Evolutionary conservation across 495 filamentous ascomycete genomes (phyloP), one percentile per base, ranked within the genome.

Genomic region (Cladorrhinum samala): DNA sequence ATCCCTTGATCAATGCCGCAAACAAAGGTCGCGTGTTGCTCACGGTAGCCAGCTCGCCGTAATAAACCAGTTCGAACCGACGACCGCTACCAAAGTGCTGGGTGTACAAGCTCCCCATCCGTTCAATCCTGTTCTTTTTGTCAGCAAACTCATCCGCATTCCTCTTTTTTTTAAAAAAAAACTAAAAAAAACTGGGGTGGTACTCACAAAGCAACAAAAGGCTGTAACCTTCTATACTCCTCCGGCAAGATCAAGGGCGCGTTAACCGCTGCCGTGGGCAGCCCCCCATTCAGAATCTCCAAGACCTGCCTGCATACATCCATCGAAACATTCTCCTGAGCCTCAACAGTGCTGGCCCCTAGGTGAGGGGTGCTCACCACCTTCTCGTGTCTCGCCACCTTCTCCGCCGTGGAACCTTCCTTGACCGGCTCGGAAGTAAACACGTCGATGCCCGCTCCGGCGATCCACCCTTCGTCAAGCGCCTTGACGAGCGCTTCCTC

Each of bases 241-340:
- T 86, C 84, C 0, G 84, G 85, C 9, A 88, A 68, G 41, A 88
- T 89, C 43, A 88, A 71, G 20, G 85, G 84, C 4, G 84, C 84
- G 52, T 89, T 89, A 46, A 89, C 85, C 6, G 85, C 84, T 25
- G 76, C 78, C 9, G 83, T 85, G 0, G 85, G 85, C 13, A 88
- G 71, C 2, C 80, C 79, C 9, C 85, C 85, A 9, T 72, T 68
- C 20, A 89, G 59, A 49, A 89, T 86, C 43, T 78, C 72, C 6
- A 84, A 68, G n/a, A 89, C 83, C 67, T 89, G 84, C 51, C 77
- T 77, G 66, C 85, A 89, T 20, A 88, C 85, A 61, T 89, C 85
- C 37, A 87, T 73, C 20, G 79, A 81, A 13, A 89, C 85, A 59
- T 86, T 87, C 64, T 89, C 85, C 67, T 88, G 85, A 0, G 85